These are phyloP conservation scores for Penicillium mononematosum DNA, from an alignment of 495 filamentous ascomycete genomes.

Conservation along the genomic window DNA sequence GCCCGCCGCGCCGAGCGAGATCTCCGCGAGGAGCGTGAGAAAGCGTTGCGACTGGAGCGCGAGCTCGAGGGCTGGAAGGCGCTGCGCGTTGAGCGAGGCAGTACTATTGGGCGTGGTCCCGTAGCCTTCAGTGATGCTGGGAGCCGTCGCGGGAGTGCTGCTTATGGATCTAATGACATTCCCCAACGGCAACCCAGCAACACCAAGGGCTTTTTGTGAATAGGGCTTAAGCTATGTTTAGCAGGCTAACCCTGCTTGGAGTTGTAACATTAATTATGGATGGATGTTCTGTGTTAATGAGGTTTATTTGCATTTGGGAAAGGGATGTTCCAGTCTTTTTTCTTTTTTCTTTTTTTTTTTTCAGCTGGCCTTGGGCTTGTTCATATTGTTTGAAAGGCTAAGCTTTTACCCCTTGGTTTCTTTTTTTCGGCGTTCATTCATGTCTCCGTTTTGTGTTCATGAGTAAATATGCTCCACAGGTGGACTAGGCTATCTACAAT, in stretches of 20 bases:
- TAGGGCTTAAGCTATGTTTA: conserved; percentile 17
- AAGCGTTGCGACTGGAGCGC: conserved; percentile 74
- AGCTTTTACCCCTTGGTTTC: conserved; percentile 11
- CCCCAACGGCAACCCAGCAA: conserved; percentile 50
- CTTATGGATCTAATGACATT: conserved; percentile 36
- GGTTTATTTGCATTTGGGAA: conserved; percentile 26
- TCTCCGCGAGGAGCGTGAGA: conserved; percentile 84
- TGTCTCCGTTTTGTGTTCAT: conserved; percentile 1
- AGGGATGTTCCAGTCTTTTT: conserved; percentile 14
- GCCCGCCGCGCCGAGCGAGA: conserved; percentile 86
- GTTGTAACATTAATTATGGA: conserved; percentile 15
- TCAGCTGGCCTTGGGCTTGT: conserved; percentile 18
- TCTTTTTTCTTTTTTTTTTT: conserved; percentile 9
- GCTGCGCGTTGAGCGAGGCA: conserved; percentile 61
- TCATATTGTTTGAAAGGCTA: conserved; percentile 22
- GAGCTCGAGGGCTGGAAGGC: conserved; percentile 87
- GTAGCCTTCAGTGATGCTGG: conserved; percentile 42
- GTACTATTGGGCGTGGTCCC: conserved; percentile 33
- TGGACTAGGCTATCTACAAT: conserved; percentile 19
- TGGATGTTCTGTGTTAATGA: conserved; percentile 15
- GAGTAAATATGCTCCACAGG: conserved; percentile 19
- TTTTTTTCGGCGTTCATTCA: conserved; percentile 12
- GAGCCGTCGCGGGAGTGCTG: conserved; percentile 42
- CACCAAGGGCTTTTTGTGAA: conserved; percentile 51
- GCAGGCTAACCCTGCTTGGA: conserved; percentile 22